Evolutionary conservation across 257 asterid genomes (phyloP), one percentile per base, ranked within the genome.

Genomic region (Solanum tacnaense): DNA sequence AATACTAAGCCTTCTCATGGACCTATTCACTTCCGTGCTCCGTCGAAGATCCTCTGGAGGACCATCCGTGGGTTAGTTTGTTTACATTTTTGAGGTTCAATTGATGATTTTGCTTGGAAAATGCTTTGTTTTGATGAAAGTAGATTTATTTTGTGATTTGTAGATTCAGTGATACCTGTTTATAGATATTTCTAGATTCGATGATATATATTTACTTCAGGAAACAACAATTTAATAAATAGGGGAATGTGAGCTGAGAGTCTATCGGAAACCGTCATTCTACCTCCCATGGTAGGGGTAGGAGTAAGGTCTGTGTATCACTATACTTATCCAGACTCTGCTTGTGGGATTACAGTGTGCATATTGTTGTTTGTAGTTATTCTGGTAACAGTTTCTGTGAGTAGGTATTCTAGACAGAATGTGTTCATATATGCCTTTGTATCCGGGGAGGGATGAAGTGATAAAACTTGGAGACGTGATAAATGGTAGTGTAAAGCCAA

Each of bases 1-100:
- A 92, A 92, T 67, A 92, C 94, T 15, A 92, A 92, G 87, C 94
- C 94, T 10, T 92, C 94, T 38, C 94, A 92, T 86, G 93, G 94
- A 3, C 93, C 94, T 13, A 92, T 92, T 32, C 94, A 92, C 44
- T 92, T 92, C 76, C 90, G 94, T 18, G 94, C 94, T 52, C 94
- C 94, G 6, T 88, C 93, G 6, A 92, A 92, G 84, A 92, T 92
- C 73, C 94, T 92, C 74, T 92, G 94, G 94, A 87, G 93, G 13
- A 92, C 94, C 39, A 91, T 92, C 70, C 94, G 94, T 67, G 94
- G 94, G 94, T 92, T 41, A 13, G 90, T 67, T 67, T 16, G 18
- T 44, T 73, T 16, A 0, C 9, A 2, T 56, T 74, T 32, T 72
- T 72, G n/a, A 16, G 9, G 2, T 27, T 67, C 8, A 72, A 32